These are phyloP conservation scores for Tetradesmus obliquus DNA, from an alignment of 139 green algal species.

Conservation along the genomic window DNA sequence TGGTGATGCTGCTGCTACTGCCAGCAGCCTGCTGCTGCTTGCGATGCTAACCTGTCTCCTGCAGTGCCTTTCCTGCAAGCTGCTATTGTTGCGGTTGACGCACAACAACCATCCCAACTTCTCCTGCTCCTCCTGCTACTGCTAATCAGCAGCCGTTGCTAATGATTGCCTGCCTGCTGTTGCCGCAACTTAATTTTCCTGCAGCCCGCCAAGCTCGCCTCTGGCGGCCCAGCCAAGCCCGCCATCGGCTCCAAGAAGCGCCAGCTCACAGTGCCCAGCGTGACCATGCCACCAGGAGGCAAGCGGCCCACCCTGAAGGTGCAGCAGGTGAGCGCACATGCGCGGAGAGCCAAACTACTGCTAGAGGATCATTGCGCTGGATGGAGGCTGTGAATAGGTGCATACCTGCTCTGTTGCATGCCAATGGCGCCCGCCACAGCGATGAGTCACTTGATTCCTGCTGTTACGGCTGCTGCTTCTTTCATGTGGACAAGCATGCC, in stretches of 20 bases:
- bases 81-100: neutral
- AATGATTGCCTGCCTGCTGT: too few species aligned
- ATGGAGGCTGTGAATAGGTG: too few species aligned
- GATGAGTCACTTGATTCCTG: too few species aligned
- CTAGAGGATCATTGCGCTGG: too few species aligned
- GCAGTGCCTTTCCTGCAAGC: neutral
- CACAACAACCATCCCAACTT: too few species aligned
- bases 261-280: slow-evolving; percentile 27
- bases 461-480: too few species aligned
- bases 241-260: slow-evolving; percentile 31
- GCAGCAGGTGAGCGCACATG: neutral
- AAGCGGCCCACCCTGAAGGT: slow-evolving; percentile 4
- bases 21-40: neutral
- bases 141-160: too few species aligned
- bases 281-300: slow-evolving; percentile 6
- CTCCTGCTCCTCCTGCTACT: neutral
- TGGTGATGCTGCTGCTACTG: too few species aligned
- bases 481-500: too few species aligned
- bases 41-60: neutral
- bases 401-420: too few species aligned
- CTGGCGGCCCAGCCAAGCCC: neutral
- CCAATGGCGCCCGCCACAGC: too few species aligned
- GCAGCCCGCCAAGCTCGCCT: neutral
- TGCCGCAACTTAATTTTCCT: neutral
- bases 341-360: too few species aligned